A percentile compares a stretch with the other conserved stretches of the same genome.
Conservation (phyloP, 176 grass and related monocot genomes). For the Zizania latifolia region DNA sequence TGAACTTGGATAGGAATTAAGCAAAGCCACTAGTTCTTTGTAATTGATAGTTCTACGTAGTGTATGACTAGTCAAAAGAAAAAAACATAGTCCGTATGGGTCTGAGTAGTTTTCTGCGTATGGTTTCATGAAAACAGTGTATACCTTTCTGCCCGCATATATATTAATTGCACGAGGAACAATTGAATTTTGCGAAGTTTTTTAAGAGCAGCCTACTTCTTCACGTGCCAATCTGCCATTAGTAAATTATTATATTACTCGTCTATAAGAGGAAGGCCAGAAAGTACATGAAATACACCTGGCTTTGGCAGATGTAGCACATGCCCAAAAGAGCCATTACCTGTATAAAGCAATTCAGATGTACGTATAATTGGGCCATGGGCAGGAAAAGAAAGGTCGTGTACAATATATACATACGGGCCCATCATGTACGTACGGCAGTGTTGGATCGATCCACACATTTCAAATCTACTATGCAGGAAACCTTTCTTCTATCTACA, state of each 20-base stretch:
- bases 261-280: constrained; percentile 37
- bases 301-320: constrained; percentile 36
- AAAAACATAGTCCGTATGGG: no score
- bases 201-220: constrained; percentile 8
- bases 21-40: no score
- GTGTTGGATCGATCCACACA: constrained; percentile 25
- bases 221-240: constrained; percentile 35
- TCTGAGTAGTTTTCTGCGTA: neutral
- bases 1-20: no score
- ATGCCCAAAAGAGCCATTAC: constrained; percentile 43
- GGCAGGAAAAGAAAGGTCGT: constrained; percentile 33
- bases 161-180: neutral
- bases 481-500: neutral
- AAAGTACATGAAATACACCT: constrained; percentile 55
- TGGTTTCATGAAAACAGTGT: neutral
- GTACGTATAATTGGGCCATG: constrained; percentile 31
- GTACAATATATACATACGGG: constrained; percentile 31
- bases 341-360: constrained; percentile 37
- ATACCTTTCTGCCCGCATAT: no score
- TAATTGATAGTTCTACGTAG: no score
- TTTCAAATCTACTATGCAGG: constrained; percentile 26
- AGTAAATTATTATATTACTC: constrained; percentile 39
- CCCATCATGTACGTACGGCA: constrained; percentile 44
- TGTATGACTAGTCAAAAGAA: no score
- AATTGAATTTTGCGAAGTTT: neutral